Percentiles rank a stretch among this genome's conserved stretches.
Conservation (phyloP, 2,329 filamentous ascomycete genomes). For the Macrophomina phaseolina region DNA sequence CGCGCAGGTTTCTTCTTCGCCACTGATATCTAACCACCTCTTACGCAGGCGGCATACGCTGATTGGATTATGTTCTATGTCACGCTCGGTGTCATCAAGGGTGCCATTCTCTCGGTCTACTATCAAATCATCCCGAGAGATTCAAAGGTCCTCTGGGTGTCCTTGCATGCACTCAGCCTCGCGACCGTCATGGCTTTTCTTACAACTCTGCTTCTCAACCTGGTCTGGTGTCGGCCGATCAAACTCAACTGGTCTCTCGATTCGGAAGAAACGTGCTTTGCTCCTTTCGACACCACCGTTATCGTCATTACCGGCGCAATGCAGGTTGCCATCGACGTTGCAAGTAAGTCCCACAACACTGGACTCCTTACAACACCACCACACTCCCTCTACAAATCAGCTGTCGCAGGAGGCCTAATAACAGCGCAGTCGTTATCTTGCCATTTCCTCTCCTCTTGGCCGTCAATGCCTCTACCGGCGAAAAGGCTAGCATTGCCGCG, state of each 20-base stretch:
- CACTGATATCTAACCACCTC: not conserved
- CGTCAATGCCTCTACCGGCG: not conserved
- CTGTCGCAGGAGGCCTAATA: not conserved
- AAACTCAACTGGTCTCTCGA: conserved; percentile 1
- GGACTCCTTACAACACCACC: not conserved
- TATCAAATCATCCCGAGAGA: conserved; percentile 4
- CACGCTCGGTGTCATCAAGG: conserved; percentile 4
- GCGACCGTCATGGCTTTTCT: not conserved
- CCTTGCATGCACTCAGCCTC: not conserved
- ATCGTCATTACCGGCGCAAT: not conserved
- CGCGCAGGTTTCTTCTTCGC: not conserved
- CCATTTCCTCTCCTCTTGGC: not conserved
- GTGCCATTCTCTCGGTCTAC: conserved; percentile 5
- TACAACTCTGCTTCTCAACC: not conserved
- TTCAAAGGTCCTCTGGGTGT: not conserved
- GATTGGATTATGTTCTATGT: conserved; percentile 10
- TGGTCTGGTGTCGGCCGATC: conserved; percentile 8
- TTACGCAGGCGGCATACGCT: not conserved
- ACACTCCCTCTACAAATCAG: not conserved
- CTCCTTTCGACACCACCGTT: not conserved
- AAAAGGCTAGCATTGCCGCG: conserved; percentile 9
- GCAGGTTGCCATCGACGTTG: not conserved
- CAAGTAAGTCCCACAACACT: not conserved
- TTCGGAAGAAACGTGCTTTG: not conserved
- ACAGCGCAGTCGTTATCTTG: not conserved